phyloP scores from a whole-genome alignment of 176 grass and related monocot genomes.

The Echinochloa phyllopogon region DNA sequence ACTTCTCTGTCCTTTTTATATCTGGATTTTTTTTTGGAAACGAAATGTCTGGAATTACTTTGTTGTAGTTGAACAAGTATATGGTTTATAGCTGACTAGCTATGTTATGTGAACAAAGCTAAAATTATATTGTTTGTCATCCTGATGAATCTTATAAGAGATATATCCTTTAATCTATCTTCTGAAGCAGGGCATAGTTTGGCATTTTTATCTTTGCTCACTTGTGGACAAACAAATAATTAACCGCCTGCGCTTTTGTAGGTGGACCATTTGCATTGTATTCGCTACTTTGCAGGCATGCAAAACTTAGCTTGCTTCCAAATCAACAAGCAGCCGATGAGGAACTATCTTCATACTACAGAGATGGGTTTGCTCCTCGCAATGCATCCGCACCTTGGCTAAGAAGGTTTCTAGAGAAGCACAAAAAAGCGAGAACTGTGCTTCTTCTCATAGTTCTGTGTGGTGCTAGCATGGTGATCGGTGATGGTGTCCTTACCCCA shows the following conservation, averaged over 20 bases:
- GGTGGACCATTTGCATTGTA: constrained; percentile 97
- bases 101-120: constrained; percentile 4
- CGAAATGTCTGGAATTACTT: not conserved
- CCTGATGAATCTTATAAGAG: constrained; percentile 22
- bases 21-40: not conserved
- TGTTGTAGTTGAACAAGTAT: not conserved
- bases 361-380: constrained; percentile 44
- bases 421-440: constrained; percentile 68
- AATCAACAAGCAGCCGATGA: constrained; percentile 99
- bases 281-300: constrained; percentile 95
- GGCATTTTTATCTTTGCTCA: constrained; percentile 12
- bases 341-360: constrained; percentile 90
- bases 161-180: constrained; percentile 17
- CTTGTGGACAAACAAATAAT: constrained; percentile 20
- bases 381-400: constrained; percentile 65
- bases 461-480: constrained; percentile 93
- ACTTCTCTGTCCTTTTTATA: not conserved
- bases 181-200: not conserved
- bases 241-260: constrained; percentile 43
- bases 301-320: constrained; percentile 88
- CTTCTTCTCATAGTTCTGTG: constrained; percentile 88
- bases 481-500: constrained; percentile 94
- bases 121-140: constrained; percentile 16
- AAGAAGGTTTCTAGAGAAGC: constrained; percentile 90
- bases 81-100: not conserved